Evolutionary conservation across 306 rosid genomes (phyloP), one percentile per base, ranked within the genome.

Genomic region (Datisca glomerata): DNA sequence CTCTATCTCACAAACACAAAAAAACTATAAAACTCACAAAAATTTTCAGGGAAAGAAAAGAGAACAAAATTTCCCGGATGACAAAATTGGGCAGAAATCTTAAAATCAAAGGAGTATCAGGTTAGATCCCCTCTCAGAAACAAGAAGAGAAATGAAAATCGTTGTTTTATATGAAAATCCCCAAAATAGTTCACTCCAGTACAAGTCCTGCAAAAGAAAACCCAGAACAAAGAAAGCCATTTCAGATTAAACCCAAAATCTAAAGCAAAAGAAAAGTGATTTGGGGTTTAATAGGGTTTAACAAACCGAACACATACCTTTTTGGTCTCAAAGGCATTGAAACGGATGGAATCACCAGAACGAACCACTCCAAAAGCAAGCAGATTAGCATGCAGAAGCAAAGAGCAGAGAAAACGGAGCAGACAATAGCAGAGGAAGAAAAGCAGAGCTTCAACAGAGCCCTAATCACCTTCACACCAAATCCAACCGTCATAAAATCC

Each of bases 321-420:
- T 63, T 73, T 21, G 76, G 74, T 47, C 82, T 80, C 79, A 80
- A 77, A 77, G 82, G 80, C 98, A 89, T 89, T 75, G 95, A 89
- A 75, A 59, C 70, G 12, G 45, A 2, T 21, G 41, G 54, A 23
- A 47, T 40, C 61, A 69, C 51, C 25, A 22, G 60, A 64, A 35
- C 69, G 36, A 63, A 64, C 24, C 76, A 55, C 50, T 76, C 65
- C 60, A 49, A 4, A 20, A 37, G 40, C 31, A 21, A 53, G 72
- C 70, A 60, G 61, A 54, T 46, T 12, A 65, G 51, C 60, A 74
- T 54, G 47, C 24, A 67, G 63, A 12, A 31, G 36, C 39, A 46
- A 25, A 21, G 19, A 38, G 22, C 47, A 8, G 3, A 25, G 7
- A 17, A 27, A 29, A 24, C 16, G 41, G 28, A 40, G 24, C 28